Evolutionary conservation across 2,329 filamentous ascomycete genomes (phyloP).

Genomic region (Nemania sp.): DNA sequence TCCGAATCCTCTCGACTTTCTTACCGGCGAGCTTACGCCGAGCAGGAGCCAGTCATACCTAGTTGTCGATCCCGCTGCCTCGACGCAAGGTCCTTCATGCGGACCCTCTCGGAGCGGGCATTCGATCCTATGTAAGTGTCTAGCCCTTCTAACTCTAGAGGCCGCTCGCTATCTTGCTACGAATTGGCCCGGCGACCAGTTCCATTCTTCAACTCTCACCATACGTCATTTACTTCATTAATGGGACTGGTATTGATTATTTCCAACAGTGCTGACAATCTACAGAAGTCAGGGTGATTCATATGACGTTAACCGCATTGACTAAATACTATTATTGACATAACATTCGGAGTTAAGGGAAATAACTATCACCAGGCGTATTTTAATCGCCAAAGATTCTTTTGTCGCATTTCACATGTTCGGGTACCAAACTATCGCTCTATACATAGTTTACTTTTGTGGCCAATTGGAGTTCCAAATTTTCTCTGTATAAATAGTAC

Average conservation of each 20-base stretch:
- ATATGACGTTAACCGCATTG: no score
- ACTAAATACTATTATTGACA: no score
- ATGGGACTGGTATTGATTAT: not conserved
- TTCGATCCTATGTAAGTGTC: not conserved
- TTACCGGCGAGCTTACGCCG: constrained; percentile 7
- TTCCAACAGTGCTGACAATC: not conserved
- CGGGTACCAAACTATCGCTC: not conserved
- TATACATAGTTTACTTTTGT: no score
- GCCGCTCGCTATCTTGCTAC: not conserved
- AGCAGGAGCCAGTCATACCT: constrained; percentile 5
- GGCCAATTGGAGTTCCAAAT: not conserved
- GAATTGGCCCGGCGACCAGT: no score
- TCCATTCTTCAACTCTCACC: not conserved
- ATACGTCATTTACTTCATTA: not conserved
- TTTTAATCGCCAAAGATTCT: not conserved
- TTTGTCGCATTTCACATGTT: not conserved
- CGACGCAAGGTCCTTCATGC: constrained; percentile 16
- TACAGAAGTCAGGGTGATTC: no score
- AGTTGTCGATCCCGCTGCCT: constrained; percentile 19
- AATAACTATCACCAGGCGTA: not conserved
- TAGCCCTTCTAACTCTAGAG: not conserved
- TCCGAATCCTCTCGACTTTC: constrained; percentile 19
- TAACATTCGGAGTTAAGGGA: no score
- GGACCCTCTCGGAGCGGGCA: not conserved
- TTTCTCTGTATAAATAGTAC: constrained; percentile 14